phyloP scores from a whole-genome alignment of 2,329 filamentous ascomycete genomes.

The Verticillium albo-atrum region DNA sequence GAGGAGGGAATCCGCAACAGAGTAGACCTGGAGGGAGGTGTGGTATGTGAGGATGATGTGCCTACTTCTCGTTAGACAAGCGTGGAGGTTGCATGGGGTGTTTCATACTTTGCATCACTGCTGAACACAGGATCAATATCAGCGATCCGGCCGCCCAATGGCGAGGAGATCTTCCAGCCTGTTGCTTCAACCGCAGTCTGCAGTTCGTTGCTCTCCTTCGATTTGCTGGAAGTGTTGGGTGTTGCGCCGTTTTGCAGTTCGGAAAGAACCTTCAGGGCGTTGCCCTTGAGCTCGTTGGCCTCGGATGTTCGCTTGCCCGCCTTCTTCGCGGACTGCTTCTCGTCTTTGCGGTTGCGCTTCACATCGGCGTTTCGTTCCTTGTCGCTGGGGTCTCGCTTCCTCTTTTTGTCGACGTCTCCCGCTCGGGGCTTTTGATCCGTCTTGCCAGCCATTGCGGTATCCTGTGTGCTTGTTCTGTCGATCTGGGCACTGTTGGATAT shows the following conservation, averaged over 20 bases:
- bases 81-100: background rate
- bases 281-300: slow-evolving; percentile 8
- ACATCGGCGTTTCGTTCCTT: slow-evolving; percentile 35
- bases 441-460: slow-evolving; percentile 27
- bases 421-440: slow-evolving; percentile 23
- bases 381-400: slow-evolving; percentile 41
- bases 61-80: slow-evolving; percentile 38
- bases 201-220: background rate
- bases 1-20: slow-evolving; percentile 74
- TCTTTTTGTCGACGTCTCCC: slow-evolving; percentile 34
- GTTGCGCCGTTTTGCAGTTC: slow-evolving; percentile 5
- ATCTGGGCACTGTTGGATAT: background rate
- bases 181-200: slow-evolving; percentile 9
- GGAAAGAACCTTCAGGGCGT: slow-evolving; percentile 11
- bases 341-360: slow-evolving; percentile 27
- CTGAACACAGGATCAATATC: slow-evolving; percentile 62
- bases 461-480: background rate
- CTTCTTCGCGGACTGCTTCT: slow-evolving; percentile 16
- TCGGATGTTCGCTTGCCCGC: slow-evolving; percentile 3
- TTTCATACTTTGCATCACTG: slow-evolving; percentile 54
- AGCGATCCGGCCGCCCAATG: slow-evolving; percentile 61
- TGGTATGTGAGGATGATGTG: slow-evolving; percentile 72
- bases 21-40: slow-evolving; percentile 75
- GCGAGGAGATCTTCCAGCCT: slow-evolving; percentile 57
- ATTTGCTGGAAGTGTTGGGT: background rate